Evolutionary conservation across 768 basidiomycete species (phyloP).

Genomic region (Suillus subaureus): DNA sequence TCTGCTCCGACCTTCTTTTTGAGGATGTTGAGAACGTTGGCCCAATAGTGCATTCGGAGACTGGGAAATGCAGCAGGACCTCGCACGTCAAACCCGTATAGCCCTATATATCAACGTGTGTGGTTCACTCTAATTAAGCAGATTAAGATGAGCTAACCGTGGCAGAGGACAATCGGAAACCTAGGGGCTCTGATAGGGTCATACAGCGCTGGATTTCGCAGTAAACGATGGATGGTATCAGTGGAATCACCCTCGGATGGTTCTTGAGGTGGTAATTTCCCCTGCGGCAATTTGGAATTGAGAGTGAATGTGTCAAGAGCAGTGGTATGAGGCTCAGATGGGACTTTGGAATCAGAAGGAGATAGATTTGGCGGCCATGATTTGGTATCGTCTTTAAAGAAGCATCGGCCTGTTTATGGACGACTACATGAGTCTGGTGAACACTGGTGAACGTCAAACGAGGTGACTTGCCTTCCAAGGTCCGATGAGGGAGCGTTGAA

Average conservation of each 20-base stretch:
- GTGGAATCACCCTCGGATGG: conserved; percentile 20
- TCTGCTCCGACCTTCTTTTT: conserved; percentile 84
- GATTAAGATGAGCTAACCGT: conserved; percentile 58
- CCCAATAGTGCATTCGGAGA: conserved; percentile 93
- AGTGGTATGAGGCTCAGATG: not conserved
- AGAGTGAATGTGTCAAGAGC: not conserved
- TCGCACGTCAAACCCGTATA: conserved; percentile 94
- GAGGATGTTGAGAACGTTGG: conserved; percentile 79
- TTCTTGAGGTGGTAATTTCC: conserved; percentile 6
- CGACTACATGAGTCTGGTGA: not conserved
- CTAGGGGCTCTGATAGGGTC: conserved; percentile 81
- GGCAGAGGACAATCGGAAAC: conserved; percentile 92
- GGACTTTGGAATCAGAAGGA: not conserved
- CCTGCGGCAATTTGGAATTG: not conserved
- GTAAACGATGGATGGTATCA: conserved; percentile 68
- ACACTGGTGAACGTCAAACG: not conserved
- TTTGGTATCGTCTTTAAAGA: not conserved
- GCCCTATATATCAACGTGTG: conserved; percentile 46
- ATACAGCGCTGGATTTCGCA: conserved; percentile 76
- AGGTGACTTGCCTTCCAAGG: not conserved
- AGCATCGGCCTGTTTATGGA: not conserved
- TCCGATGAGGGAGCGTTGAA: not conserved
- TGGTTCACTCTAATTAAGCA: conserved; percentile 1
- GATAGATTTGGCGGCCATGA: not conserved
- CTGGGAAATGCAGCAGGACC: conserved; percentile 83